phyloP scores from a whole-genome alignment of 2,329 filamentous ascomycete genomes.

The Coniella vitis region DNA sequence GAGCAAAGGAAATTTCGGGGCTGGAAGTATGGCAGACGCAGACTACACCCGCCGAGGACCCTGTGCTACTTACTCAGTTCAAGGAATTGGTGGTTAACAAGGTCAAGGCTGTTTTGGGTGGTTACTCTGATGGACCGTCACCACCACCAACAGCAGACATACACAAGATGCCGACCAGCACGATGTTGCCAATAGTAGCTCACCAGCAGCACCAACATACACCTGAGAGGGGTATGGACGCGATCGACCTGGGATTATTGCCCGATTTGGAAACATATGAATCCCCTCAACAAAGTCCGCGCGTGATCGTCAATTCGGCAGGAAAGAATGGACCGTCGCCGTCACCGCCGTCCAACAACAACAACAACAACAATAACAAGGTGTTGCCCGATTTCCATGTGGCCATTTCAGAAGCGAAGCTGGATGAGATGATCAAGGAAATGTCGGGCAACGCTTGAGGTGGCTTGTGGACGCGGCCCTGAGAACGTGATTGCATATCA shows the following conservation, averaged over 20 bases:
- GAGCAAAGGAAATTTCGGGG: conserved; percentile 42
- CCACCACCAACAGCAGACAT: not conserved
- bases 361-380: no score
- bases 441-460: not conserved
- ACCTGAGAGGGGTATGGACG: conserved; percentile 12
- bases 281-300: not conserved
- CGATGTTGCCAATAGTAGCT: not conserved
- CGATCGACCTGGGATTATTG: conserved; percentile 12
- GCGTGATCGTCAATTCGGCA: no score
- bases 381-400: conserved; percentile 4
- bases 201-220: not conserved
- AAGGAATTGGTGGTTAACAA: conserved; percentile 36
- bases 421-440: conserved; percentile 11
- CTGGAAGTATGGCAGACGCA: conserved; percentile 22
- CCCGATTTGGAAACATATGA: conserved; percentile 3
- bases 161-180: not conserved
- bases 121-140: not conserved
- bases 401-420: conserved; percentile 12
- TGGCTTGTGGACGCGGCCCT: not conserved
- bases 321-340: conserved; percentile 6
- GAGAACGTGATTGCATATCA: not conserved
- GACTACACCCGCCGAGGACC: conserved; percentile 48
- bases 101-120: conserved; percentile 16
- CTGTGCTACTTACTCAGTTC: conserved; percentile 46
- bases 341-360: no score